Conservation (phyloP, 805 yeast genomes). For the Priceomyces castillae region DNA sequence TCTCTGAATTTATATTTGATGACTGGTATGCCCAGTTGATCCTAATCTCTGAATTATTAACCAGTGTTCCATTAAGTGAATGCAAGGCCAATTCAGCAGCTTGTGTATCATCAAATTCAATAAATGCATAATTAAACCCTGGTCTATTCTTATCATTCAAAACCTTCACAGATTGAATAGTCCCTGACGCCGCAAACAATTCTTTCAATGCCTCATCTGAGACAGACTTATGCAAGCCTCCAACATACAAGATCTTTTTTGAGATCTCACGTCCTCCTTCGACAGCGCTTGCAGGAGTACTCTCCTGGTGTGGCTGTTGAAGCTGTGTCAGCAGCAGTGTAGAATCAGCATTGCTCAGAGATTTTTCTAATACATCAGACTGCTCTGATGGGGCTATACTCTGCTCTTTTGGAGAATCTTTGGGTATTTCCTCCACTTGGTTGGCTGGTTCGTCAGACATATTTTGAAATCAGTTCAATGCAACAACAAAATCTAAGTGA, state of each 20-base stretch:
- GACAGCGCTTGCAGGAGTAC: constrained; percentile 63
- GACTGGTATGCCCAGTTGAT: constrained; percentile 86
- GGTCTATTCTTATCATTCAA: constrained; percentile 71
- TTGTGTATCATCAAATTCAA: constrained; percentile 61
- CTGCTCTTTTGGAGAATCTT: background rate
- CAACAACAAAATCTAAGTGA: background rate
- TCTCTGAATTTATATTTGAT: constrained; percentile 51
- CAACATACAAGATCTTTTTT: constrained; percentile 71
- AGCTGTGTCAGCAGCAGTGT: background rate
- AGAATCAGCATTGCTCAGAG: background rate
- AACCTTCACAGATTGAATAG: constrained; percentile 63
- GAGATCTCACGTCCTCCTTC: constrained; percentile 83
- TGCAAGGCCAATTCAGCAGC: constrained; percentile 63
- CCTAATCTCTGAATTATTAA: constrained; percentile 55
- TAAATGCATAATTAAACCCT: constrained; percentile 79
- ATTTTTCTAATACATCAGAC: background rate
- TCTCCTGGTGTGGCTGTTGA: constrained; percentile 4
- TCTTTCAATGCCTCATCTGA: constrained; percentile 62
- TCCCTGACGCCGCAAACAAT: constrained; percentile 59
- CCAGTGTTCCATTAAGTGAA: constrained; percentile 54
- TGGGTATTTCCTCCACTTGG: background rate
- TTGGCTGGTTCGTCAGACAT: background rate
- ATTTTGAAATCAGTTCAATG: background rate
- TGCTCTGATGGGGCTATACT: background rate
- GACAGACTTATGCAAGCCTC: constrained; percentile 64